Conservation (phyloP, 805 yeast species). For the Candida maris region DNA sequence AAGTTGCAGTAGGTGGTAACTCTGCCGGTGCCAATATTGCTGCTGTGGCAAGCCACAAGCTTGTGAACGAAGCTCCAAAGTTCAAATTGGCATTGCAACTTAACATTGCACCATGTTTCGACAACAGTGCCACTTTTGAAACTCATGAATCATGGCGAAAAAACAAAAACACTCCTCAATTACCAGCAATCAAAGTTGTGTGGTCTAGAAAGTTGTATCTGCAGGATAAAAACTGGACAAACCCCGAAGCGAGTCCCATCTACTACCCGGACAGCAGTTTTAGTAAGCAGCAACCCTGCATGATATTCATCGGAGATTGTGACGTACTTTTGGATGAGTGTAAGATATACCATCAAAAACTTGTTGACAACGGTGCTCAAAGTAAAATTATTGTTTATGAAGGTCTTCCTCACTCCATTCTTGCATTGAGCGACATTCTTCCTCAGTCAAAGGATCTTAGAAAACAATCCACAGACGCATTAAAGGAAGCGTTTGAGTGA, state of each 20-base stretch:
- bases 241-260: conserved; percentile 38
- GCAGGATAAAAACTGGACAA: conserved; percentile 37
- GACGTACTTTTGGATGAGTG: conserved; percentile 45
- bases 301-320: conserved; percentile 40
- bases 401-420: conserved; percentile 47
- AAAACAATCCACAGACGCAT: conserved; percentile 30
- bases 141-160: conserved; percentile 38
- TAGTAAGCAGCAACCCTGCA: conserved; percentile 37
- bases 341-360: conserved; percentile 38
- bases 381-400: conserved; percentile 34
- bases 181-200: conserved; percentile 43
- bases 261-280: conserved; percentile 39
- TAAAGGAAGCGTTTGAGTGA: conserved; percentile 32
- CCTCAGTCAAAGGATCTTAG: conserved; percentile 34
- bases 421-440: conserved; percentile 44
- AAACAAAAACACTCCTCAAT: conserved; percentile 38
- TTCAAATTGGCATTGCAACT: conserved; percentile 33
- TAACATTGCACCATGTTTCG: conserved; percentile 43
- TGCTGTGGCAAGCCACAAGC: conserved; percentile 29
- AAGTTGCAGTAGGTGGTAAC: conserved; percentile 41
- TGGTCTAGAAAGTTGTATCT: conserved; percentile 42
- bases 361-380: conserved; percentile 34
- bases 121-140: conserved; percentile 37
- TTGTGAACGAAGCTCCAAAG: conserved; percentile 4
- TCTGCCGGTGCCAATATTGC: conserved; percentile 43